Conservation (phyloP, 1,284 basidiomycete genomes). For the Porogramme epimiltina region DNA sequence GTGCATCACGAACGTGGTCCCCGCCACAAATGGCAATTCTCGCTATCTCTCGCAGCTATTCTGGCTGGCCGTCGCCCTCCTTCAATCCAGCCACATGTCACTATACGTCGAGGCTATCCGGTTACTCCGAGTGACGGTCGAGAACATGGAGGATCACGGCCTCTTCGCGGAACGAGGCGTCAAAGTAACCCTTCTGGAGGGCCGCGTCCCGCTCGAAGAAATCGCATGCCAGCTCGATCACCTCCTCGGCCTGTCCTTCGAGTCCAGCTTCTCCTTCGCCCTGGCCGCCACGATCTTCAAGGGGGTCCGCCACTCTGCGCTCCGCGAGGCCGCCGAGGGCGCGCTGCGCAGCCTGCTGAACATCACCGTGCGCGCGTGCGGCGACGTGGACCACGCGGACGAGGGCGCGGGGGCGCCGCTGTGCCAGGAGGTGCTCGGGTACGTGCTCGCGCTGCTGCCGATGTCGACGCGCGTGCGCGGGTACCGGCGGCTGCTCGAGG, state of each 20-base stretch:
- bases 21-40: constrained; percentile 67
- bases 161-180: constrained; percentile 58
- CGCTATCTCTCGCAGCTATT: constrained; percentile 78
- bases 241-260: constrained; percentile 76
- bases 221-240: constrained; percentile 75
- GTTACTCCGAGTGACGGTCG: constrained; percentile 67
- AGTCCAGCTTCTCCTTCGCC: constrained; percentile 79
- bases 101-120: constrained; percentile 74
- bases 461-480: constrained; percentile 57
- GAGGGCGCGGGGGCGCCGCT: constrained; percentile 45
- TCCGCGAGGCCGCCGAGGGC: constrained; percentile 60
- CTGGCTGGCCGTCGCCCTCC: constrained; percentile 83
- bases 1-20: constrained; percentile 78
- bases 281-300: constrained; percentile 85
- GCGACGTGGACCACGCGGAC: constrained; percentile 37
- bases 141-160: constrained; percentile 64
- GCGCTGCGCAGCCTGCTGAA: constrained; percentile 59
- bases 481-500: constrained; percentile 62
- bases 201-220: constrained; percentile 66
- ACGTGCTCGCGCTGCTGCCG: constrained; percentile 81
- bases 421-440: constrained; percentile 68
- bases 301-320: constrained; percentile 71
- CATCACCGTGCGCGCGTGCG: constrained; percentile 54
- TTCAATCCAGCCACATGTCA: constrained; percentile 75
- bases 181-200: constrained; percentile 63